Evolutionary conservation across 495 filamentous ascomycete species (phyloP), one percentile per base, ranked within the genome.

Genomic region (Aspergillus diversus): DNA sequence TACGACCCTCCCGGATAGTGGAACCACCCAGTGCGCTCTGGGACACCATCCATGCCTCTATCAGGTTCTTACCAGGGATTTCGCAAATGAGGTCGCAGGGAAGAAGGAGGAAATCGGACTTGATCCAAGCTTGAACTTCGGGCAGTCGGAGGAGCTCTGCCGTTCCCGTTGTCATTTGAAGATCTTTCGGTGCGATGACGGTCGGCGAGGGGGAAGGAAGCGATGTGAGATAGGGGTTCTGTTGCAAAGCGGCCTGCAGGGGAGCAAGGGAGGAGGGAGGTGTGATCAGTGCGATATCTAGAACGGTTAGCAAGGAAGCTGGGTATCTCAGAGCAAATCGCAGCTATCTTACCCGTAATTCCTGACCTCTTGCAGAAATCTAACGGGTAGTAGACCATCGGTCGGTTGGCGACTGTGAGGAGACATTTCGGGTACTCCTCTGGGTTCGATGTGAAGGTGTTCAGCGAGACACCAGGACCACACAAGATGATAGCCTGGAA

Each of bases 81-180:
- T 97, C 93, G 78, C 91, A 97, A 17, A 99, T 85, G 0, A 99
- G 82, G 74, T 99, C 95, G 71, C 95, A 99, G 3, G 94, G 94
- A 21, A 99, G 77, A 5, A 99, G 88, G 7, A 97, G 21, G 71
- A 98, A 97, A 73, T 99, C 92, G 5, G 87, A 85, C 32, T 83
- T 92, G 60, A 99, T 88, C 43, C 81, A 80, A 7, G 77, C 75
- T 71, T 88, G 85, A 50, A 94, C 84, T 69, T 92, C 88, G 0
- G 89, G 87, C 12, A 93, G 81, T 4, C 93, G 86, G 60, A 99
- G 86, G n/a, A 98, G 84, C 69, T 97, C 89, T 4, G 91, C 94
- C 4, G 95, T 98, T 51, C 92, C 91, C 0, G 89, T 93, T 59
- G 89, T 92, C 65, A 91, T 83, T 42, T 89, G 84, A 7, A 96